Evolutionary conservation across 129 eudicot genomes (phyloP), one percentile per base, ranked within the genome.

Genomic region (Deinandra increscens): DNA sequence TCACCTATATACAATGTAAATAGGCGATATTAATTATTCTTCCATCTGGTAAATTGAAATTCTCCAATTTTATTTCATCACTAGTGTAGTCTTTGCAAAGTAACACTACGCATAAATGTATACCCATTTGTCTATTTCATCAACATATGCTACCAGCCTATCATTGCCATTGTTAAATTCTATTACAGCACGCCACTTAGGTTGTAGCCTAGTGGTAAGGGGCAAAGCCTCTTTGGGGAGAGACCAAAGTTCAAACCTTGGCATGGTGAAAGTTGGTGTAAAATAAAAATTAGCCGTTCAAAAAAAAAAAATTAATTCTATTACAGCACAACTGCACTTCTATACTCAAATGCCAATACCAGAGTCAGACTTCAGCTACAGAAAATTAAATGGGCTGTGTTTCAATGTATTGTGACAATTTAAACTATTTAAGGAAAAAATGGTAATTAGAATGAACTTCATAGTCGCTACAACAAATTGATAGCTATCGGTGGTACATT

Each of bases 41-140:
- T 67, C 60, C 48, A 67, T 53, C 43, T n/a, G 9, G 72, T n/a
- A 46, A 31, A 60, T 68, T 15, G 31, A 56, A n/a, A 36, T 67
- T 31, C 31, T 48, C 10, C 2, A 0, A 60, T 60, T 34, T 29
- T 13, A 60, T 60, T 33, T 60, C 4, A 33, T 60, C 65, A 60
- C 31, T 60, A 60, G 17, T 23, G 65, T n/a, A n/a, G n/a, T n/a
- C n/a, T n/a, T n/a, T n/a, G n/a, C n/a, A n/a, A n/a, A n/a, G n/a
- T n/a, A n/a, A n/a, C n/a, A n/a, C n/a, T n/a, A n/a, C n/a, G n/a
- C n/a, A n/a, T n/a, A n/a, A n/a, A n/a, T n/a, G n/a, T n/a, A n/a
- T n/a, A n/a, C n/a, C n/a, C n/a, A n/a, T n/a, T n/a, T n/a, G n/a
- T n/a, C n/a, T n/a, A 51, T 37, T 53, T 38, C 64, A 69, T 69